Base-by-base conservation (phyloP, 768 basidiomycete genomes). In the Tephrocybe sp. region DNA sequence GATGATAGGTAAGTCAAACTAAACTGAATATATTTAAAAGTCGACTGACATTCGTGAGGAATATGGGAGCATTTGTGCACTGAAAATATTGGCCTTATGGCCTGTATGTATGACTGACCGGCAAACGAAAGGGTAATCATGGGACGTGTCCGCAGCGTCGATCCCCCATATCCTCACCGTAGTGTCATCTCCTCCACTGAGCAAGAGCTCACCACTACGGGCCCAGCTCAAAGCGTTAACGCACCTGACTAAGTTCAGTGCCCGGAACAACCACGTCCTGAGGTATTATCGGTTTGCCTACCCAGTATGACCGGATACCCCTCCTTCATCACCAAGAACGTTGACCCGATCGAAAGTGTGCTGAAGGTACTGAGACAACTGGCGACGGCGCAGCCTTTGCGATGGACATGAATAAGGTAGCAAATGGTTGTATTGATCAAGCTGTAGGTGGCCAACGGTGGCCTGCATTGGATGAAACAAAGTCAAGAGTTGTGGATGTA, bases 31-130 rank as follows among this genome's bases (percentile, higher is more conserved):
- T 5, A 18, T 30, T 40, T 52, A 52, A 29, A 55, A 36, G 21
- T 61, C 18, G 6, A 49, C 80, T 72, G 65, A 91, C 82, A 94
- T 86, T 45, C 82, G 79, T n/a, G 83, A 78, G 10, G 89, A 88
- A 55, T 79, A 71, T 0, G 91, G 90, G 1, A 95, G 71, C 76
- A 90, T 84, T 39, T 88, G 81, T 0, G 79, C 82, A 56, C 84
- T 88, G 72, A 95, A 95, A 39, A 95, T 90, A 59, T 95, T 95
- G 11, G 77, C 82, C 39, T 69, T 76, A 64, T 95, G 92, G 3
- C 89, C 90, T 0, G 92, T 93, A 12, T 74, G 64, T 42, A 94
- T 83, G n/a, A 86, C 77, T 7, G 82, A 73, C 48, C 79, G 73
- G 60, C 79, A 90, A 34, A 69, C 66, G 65, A 82, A 91, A 22